Evolutionary conservation across 2,329 filamentous ascomycete genomes (phyloP).

Genomic region (Dactylellina drechsleri): DNA sequence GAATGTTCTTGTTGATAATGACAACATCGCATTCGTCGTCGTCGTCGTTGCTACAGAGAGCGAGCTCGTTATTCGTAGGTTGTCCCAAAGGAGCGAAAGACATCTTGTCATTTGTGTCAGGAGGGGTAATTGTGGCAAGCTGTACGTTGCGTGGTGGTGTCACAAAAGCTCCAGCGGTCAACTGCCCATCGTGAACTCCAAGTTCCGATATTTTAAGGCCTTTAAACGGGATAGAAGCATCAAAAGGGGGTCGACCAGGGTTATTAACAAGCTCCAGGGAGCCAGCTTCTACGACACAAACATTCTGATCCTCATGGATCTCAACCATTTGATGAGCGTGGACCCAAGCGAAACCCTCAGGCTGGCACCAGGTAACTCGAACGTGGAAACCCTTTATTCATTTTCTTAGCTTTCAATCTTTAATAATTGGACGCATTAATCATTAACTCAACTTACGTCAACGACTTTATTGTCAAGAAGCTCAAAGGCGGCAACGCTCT

Average conservation of each 20-base stretch:
- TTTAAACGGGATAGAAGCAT: not conserved
- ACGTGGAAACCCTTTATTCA: conserved; percentile 59
- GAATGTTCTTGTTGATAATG: conserved; percentile 64
- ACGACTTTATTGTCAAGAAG: conserved; percentile 62
- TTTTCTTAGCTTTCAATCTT: conserved; percentile 19
- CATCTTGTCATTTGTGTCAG: conserved; percentile 68
- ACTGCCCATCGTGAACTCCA: not conserved
- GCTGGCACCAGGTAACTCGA: conserved; percentile 56
- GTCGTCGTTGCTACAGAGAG: too few species aligned
- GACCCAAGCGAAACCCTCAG: conserved; percentile 50
- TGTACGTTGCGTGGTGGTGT: not conserved
- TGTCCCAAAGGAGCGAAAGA: not conserved
- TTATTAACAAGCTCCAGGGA: conserved; percentile 64
- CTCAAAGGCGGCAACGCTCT: conserved; percentile 63
- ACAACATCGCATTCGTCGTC: conserved; percentile 6
- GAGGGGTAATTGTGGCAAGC: not conserved
- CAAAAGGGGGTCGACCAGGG: conserved; percentile 61
- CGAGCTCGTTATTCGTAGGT: too few species aligned
- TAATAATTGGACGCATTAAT: not conserved
- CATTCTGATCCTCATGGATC: conserved; percentile 71
- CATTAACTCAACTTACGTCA: conserved; percentile 47
- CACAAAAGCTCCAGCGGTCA: not conserved
- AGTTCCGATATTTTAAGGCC: not conserved
- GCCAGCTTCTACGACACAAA: conserved; percentile 67
- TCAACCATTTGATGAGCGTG: conserved; percentile 56